Evolutionary conservation across 2,329 filamentous ascomycete genomes (phyloP), one percentile per base, ranked within the genome.

Genomic region (Fusarium sp.): DNA sequence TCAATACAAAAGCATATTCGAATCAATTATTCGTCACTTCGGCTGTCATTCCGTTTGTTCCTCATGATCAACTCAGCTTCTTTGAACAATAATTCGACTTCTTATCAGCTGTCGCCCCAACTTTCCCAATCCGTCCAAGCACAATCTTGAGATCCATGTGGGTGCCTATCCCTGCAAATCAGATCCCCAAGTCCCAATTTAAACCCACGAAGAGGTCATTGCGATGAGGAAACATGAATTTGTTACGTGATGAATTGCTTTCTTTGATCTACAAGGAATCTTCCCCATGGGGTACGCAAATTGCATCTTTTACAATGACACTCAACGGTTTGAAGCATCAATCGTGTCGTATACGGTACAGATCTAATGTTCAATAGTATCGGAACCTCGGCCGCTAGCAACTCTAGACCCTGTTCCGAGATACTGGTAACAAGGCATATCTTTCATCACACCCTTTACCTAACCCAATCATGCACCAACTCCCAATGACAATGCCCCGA

Each of bases 271-370:
- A 52, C 69, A 20, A 13, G 34, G 40, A 44, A 52, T 65, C 68
- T 70, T 65, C 68, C 67, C 68, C 68, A 70, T 53, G 67, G 68
- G 68, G 68, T 71, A 65, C 56, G 20, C 41, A 51, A 43, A 69
- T 55, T 71, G 40, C 51, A 69, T 52, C n/a, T 45, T 25, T 22
- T 16, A 40, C 18, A 22, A 56, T 27, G n/a, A 13, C 34, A 18
- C 5, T 40, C 4, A 27, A 53, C 30, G 27, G 38, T 16, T 7
- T 29, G 34, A 38, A 11, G 3, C 10, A 18, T 12, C 22, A n/a
- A 5, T 20, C 20, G 29, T 48, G 20, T 22, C 4, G 29, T 18
- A 18, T 38, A 18, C 30, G 18, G 38, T 27, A 4, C 8, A 11
- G 20, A 15, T 8, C 11, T n/a, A 4, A 34, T 10, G n/a, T 27